Base-by-base conservation (phyloP, 371 early-diverging fungal genomes). In the Mortierella polycephala region DNA sequence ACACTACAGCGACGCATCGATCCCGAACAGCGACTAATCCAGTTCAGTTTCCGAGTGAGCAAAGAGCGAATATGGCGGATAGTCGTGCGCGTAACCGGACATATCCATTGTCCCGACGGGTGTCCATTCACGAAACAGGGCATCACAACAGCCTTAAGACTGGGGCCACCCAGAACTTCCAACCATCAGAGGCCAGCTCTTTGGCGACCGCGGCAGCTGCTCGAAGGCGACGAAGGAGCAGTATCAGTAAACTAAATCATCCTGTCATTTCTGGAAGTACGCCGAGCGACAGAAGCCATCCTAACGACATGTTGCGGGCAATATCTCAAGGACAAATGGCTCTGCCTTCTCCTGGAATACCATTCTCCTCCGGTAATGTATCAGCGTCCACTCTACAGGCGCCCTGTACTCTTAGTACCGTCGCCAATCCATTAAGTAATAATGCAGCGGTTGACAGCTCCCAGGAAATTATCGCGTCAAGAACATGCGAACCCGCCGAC, bases 101-200 rank as follows among this genome's bases (percentile, higher is more conserved):
- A 13, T 68, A 68, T 41, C 64, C 74, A 47, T 50, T 64, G 2
- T 55, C 68, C 9, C 68, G 74, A 7, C 63, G 69, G 6, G 64
- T 74, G 9, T 68, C 69, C 7, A 56, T 74, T 37, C 69, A 74
- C 57, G 74, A 67, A n/a, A 74, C 74, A 16, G 58, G 60, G 12
- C 44, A 41, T 20, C 57, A 60, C 11, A 41, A 52, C 46, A 53
- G 47, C 20, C 39, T n/a, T 18, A 71, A 30, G 39, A 20, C 23
- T 14, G 61, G 65, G 52, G 55, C 40, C 37, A 41, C 53, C 16
- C 46, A 37, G 20, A 37, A 42, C 53, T 16, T 20, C 21, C 42
- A 20, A 4, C 30, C 61, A 40, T 47, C 50, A 13, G 62, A 52
- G 23, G 37, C 41, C 20, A 66, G 52, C 20, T n/a, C 62, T 4